A percentile compares a stretch with the other conserved stretches of the same genome.
Conservation (phyloP, 192 early-diverging fungal species). For the Backusella tarrabulga region DNA sequence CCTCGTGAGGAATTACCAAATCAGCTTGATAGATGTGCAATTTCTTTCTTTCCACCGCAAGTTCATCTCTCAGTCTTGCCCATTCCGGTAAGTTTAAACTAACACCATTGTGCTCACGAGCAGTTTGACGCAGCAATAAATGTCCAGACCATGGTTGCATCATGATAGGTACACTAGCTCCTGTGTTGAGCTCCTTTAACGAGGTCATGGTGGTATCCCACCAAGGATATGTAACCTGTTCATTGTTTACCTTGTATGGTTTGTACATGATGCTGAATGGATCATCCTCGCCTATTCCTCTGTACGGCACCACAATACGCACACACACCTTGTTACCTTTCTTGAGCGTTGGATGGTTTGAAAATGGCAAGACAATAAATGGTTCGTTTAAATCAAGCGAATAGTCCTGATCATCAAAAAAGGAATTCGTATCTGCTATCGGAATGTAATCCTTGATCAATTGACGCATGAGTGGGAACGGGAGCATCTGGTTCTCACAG, state of each 20-base stretch:
- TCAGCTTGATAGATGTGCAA: constrained; percentile 52
- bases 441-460: background rate
- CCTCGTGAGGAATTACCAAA: constrained; percentile 38
- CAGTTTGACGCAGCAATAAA: background rate
- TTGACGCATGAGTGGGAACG: constrained; percentile 19
- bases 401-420: background rate
- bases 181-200: background rate
- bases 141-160: constrained; percentile 30
- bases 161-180: constrained; percentile 3
- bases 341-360: background rate
- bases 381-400: constrained; percentile 11
- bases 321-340: constrained; percentile 39
- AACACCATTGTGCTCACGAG: background rate
- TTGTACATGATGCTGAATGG: background rate
- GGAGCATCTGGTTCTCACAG: constrained; percentile 14
- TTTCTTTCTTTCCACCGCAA: constrained; percentile 17
- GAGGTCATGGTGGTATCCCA: constrained; percentile 26
- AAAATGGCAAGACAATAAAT: constrained; percentile 21
- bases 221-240: constrained; percentile 4
- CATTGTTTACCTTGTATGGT: constrained; percentile 3
- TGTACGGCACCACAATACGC: constrained; percentile 41
- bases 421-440: background rate
- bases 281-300: background rate
- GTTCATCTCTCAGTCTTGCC: background rate
- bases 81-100: constrained; percentile 11